Base-by-base conservation (phyloP, 2,329 filamentous ascomycete species). In the Fusarium anguioides region DNA sequence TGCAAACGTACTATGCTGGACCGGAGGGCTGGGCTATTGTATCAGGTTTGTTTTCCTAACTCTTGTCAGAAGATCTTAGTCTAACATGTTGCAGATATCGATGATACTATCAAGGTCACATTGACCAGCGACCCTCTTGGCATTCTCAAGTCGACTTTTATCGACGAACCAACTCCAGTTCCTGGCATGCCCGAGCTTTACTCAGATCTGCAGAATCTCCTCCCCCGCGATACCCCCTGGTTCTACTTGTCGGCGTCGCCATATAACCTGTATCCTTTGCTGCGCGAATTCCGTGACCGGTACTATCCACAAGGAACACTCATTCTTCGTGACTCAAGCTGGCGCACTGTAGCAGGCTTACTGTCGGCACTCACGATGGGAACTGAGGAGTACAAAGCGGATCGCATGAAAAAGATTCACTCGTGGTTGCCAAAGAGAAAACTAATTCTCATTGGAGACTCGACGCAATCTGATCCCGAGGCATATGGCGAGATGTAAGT, bases 171-270 rank as follows among this genome's bases (percentile, higher is more conserved):
- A 0, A 81, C 84, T 15, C 88, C 92, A 0, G 88, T 95, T 15
- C 73, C 83, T 0, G 93, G 92, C 45, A 97, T 97, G 93, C 92
- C 94, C 1, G 89, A 92, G 71, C 84, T 97, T 1, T 97, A 97
- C 80, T 79, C 81, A 21, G 83, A 89, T 54, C 83, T 97, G 12
- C 81, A 89, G 41, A 76, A 79, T 8, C 69, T 83, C 6, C 72
- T 89, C 23, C 81, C 83, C 2, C 74, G 84, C 10, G 82, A 84
- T 10, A 90, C 93, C 3, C 87, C 93, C 0, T 97, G 92, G 85
- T 97, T 97, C 82, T 98, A 98, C 78, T 86, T 98, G 44, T 96
- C 93, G 0, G 94, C 95, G 0, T 97, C 94, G 0, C 95, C 95
- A 0, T 97, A 97, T 82, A 97, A 96, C 72, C 86, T 98, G 11